Base-by-base conservation (phyloP, 2,329 filamentous ascomycete species). In the Xylariaceae sp. region DNA sequence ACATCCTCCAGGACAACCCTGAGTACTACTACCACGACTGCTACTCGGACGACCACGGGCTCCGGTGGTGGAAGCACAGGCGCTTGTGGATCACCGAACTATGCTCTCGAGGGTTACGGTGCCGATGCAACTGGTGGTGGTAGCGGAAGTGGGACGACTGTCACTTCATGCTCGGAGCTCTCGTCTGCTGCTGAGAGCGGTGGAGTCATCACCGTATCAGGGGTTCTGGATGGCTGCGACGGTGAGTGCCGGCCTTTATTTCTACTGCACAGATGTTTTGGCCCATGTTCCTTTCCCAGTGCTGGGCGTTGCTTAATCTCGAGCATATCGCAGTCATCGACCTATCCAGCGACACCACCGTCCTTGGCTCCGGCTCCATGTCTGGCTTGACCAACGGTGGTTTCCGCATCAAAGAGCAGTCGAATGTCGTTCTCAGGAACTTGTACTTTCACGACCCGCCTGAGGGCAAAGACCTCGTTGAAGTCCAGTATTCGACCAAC, bases 351-450 rank as follows among this genome's bases (percentile, higher is more conserved):
- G 75, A 77, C 69, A 82, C 78, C 55, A 76, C 74, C 27, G 70
- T 82, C 58, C 70, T 80, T 51, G 79, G 79, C 53, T 72, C 76
- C 54, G 73, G 76, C 49, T 57, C 55, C 3, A 27, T 32, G 2
- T 54, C 50, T 67, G 71, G 70, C 47, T 69, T 81, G 27, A 69
- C 72, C n/a, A 71, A 73, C 49, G 68, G 76, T 51, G 75, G 75
- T 6, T 67, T 82, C 47, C 74, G 72, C 52, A 68, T 81, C 60
- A 76, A 76, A 65, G 65, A 70, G 39, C 70, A 67, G 19, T 72
- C 64, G 54, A 83, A 84, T 59, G 79, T 83, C 47, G 81, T 84
- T 53, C 65, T 84, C 47, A 77, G 76, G 46, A 83, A 84, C 69
- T 65, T 84, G 39, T 77, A 76, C 59, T 74, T 80, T 57, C 65